Base-by-base conservation (phyloP, 495 filamentous ascomycete genomes). In the Umbilicaria muhlenbergii region DNA sequence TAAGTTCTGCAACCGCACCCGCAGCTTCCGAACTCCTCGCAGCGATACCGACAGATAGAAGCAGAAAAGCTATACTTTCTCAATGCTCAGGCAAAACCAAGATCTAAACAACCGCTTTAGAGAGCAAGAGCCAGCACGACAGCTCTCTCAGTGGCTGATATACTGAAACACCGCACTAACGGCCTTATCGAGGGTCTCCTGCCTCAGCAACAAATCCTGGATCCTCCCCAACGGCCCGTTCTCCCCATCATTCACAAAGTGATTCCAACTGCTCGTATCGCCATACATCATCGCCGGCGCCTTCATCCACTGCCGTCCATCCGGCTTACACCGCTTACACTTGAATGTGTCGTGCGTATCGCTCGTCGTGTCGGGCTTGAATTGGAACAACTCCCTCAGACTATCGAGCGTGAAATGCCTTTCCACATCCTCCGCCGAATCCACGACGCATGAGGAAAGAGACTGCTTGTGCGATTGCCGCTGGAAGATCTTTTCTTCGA, bases 401-500 rank as follows among this genome's bases (percentile, higher is more conserved):
- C 76, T 81, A 49, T 96, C 91, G 0, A 94, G 69, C 3, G 78
- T 84, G 58, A 99, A 99, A 59, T 99, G 91, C 5, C 91, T 73
- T 58, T 99, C 91, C 2, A 99, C 92, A 46, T 99, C 91, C 58
- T 96, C 87, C 8, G 85, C 91, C 5, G 81, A 83, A 59, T 99
- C 91, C 8, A 99, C 91, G n/a, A 99, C 92, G 57, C 91, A 96
- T 0, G 86, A 91, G 0, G 86, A 94, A 5, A 99, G 71, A 0
- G 85, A 89, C 60, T 96, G 92, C 61, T 99, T 99, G 69, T 99
- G 91, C 3, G 83, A 91, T 57, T 99, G 91, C 6, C 91, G 77
- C 62, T 96, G 92, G 70, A 99, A 99, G 56, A 99, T 95, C 67
- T 99, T 99, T 62, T 99, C 91, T 56, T 99, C 91, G 55, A 99